These are phyloP conservation scores for Cercospora sp. DNA, from an alignment of 2,329 filamentous ascomycete genomes.

Conservation along the genomic window DNA sequence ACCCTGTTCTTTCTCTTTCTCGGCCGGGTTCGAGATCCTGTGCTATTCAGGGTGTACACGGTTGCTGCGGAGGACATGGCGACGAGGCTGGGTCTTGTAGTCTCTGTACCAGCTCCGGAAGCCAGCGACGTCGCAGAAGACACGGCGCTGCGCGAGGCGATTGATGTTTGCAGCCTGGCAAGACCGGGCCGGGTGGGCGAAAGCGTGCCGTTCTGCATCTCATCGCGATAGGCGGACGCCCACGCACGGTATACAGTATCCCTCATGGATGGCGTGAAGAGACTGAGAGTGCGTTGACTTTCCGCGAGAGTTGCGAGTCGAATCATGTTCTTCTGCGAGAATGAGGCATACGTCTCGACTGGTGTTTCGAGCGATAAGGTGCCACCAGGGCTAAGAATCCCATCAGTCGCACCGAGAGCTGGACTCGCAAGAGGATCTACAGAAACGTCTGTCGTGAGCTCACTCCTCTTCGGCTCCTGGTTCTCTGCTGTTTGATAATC, in stretches of 20 bases:
- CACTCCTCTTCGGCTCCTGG: constrained; percentile 52
- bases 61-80: constrained; percentile 59
- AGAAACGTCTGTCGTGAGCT: constrained; percentile 28
- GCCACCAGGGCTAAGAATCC: constrained; percentile 65
- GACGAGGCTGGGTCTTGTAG: constrained; percentile 67
- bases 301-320: constrained; percentile 79
- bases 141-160: constrained; percentile 58
- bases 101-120: constrained; percentile 63
- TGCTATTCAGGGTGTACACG: constrained; percentile 57
- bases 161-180: constrained; percentile 49
- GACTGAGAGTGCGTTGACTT: constrained; percentile 83
- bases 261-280: constrained; percentile 87
- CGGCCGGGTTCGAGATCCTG: constrained; percentile 59
- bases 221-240: constrained; percentile 75
- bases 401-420: constrained; percentile 69
- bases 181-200: constrained; percentile 47
- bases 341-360: constrained; percentile 80
- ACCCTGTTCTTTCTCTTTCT: constrained; percentile 82
- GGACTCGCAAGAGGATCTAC: constrained; percentile 42
- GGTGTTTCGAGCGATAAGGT: constrained; percentile 76
- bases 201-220: constrained; percentile 46
- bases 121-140: constrained; percentile 57
- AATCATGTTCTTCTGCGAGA: constrained; percentile 91
- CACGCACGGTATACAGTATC: constrained; percentile 92
- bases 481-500: constrained; percentile 72